A percentile compares a stretch with the other conserved stretches of the same genome.
These are phyloP conservation scores for Schwanniomyces yamadae DNA, from an alignment of 805 yeast species.

Conservation along the genomic window DNA sequence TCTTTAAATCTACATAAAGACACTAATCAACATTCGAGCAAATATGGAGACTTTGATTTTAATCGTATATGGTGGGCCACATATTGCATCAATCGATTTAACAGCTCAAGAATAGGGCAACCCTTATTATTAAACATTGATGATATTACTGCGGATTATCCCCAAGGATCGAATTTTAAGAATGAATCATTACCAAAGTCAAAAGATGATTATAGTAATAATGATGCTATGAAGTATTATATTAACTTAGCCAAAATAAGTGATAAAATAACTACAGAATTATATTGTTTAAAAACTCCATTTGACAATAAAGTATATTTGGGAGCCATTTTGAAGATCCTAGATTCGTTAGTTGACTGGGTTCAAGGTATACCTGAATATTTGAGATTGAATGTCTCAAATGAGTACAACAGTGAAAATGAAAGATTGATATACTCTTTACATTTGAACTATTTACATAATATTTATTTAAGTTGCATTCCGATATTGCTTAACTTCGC, in stretches of 20 bases:
- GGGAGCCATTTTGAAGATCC: constrained; percentile 12
- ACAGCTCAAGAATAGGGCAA: constrained; percentile 23
- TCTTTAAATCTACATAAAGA: constrained; percentile 25
- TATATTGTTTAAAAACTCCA: constrained; percentile 17
- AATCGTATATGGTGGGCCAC: constrained; percentile 23
- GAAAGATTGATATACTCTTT: constrained; percentile 22
- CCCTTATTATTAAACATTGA: constrained; percentile 19
- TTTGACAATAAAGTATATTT: constrained; percentile 16
- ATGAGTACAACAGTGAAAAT: constrained; percentile 7
- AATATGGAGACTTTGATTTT: constrained; percentile 7
- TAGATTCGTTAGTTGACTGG: constrained; percentile 22
- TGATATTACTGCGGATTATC: constrained; percentile 17
- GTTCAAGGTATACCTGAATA: constrained; percentile 17
- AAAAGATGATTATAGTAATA: constrained; percentile 13
- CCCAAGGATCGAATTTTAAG: background rate
- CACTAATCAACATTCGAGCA: constrained; percentile 6
- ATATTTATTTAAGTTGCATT: constrained; percentile 23
- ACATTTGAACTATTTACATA: constrained; percentile 30
- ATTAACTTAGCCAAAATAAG: constrained; percentile 25
- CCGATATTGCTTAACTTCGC: constrained; percentile 25
- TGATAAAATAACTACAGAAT: constrained; percentile 20
- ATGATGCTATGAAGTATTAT: constrained; percentile 14
- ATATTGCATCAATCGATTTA: constrained; percentile 26
- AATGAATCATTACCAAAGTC: background rate
- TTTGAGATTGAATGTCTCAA: constrained; percentile 15